Percentiles rank a stretch among this genome's conserved stretches.
phyloP scores from a whole-genome alignment of 768 basidiomycete species.

The Boletus reticuloceps region DNA sequence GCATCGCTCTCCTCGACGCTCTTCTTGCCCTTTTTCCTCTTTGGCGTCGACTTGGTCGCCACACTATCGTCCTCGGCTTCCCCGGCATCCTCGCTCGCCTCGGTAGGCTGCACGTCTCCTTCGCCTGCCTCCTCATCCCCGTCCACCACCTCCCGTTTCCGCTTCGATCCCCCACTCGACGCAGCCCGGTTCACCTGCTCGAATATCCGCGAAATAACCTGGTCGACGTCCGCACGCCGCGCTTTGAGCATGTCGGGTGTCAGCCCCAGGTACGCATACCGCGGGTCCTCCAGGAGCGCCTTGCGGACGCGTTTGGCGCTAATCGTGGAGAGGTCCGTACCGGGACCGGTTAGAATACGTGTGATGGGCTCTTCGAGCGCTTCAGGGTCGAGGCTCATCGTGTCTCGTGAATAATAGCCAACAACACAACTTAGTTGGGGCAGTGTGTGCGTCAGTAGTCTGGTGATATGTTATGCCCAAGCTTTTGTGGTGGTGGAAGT shows the following conservation, averaged over 20 bases:
- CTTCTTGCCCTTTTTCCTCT: constrained; percentile 47
- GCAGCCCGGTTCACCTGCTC: constrained; percentile 48
- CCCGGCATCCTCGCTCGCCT: constrained; percentile 8
- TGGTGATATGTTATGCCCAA: not conserved
- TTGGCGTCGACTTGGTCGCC: constrained; percentile 25
- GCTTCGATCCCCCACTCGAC: constrained; percentile 23
- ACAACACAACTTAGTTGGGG: no score
- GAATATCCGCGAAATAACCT: constrained; percentile 64
- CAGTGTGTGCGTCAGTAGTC: not conserved
- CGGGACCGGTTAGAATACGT: constrained; percentile 71
- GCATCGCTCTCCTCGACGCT: constrained; percentile 61
- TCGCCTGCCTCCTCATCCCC: constrained; percentile 18
- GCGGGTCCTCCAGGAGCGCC: constrained; percentile 49
- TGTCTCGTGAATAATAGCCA: not conserved
- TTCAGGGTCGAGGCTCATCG: constrained; percentile 53
- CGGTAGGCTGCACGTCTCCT: constrained; percentile 15
- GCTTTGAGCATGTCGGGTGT: constrained; percentile 61
- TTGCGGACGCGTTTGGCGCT: constrained; percentile 89
- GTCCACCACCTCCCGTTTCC: constrained; percentile 30
- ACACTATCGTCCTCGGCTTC: not conserved
- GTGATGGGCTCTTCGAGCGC: constrained; percentile 61
- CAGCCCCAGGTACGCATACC: constrained; percentile 41
- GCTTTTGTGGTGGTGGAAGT: not conserved
- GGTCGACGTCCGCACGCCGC: constrained; percentile 67
- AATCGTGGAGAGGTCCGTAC: constrained; percentile 73